Percentiles rank a stretch among this genome's conserved stretches.
These are phyloP conservation scores for Nicotiana knightiana DNA, from an alignment of 257 asterid genomes.

Conservation along the genomic window DNA sequence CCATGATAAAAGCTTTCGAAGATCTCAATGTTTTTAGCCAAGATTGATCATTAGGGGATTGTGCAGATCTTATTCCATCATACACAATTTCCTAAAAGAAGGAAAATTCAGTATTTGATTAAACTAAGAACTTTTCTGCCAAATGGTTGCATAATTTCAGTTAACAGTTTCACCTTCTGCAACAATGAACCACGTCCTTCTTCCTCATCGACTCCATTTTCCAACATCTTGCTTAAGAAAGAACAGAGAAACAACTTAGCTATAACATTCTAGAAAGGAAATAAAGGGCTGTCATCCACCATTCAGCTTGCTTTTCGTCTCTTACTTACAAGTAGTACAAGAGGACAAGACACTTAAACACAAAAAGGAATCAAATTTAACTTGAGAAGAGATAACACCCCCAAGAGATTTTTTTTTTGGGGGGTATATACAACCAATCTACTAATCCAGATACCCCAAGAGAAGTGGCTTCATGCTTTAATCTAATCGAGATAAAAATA, in stretches of 20 bases:
- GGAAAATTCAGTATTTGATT: background rate
- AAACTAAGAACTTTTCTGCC: background rate
- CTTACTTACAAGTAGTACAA: background rate
- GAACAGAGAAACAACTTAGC: background rate
- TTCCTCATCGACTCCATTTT: constrained; percentile 3
- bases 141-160: background rate
- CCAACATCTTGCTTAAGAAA: background rate
- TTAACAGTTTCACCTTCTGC: background rate
- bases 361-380: background rate
- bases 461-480: background rate
- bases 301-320: background rate
- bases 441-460: background rate
- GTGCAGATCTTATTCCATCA: background rate
- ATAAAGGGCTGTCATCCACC: background rate
- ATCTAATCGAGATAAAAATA: background rate
- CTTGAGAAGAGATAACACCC: background rate
- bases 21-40: background rate
- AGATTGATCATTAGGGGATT: background rate
- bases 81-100: background rate
- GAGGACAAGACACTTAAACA: background rate
- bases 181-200: background rate
- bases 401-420: background rate
- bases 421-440: too few species aligned
- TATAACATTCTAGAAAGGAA: background rate
- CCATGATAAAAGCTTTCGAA: background rate